Conservation (phyloP, 305 asterid species). For the Fraxinus xanthoxyloides region DNA sequence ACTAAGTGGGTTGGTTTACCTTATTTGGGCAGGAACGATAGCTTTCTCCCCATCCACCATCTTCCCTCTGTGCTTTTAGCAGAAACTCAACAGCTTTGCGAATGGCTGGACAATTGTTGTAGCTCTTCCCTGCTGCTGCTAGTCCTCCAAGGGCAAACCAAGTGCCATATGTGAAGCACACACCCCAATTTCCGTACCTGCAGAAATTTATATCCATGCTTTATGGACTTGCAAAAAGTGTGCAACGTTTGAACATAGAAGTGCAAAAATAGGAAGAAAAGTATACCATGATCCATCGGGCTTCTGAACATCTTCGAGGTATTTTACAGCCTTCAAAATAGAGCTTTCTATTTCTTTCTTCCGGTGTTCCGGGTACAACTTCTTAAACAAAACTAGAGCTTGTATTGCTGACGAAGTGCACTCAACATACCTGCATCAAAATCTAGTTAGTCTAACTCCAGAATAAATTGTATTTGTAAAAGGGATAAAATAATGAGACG, state of each 20-base stretch:
- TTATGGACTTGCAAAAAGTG: background rate
- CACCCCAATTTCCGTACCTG: constrained; percentile 95
- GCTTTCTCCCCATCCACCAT: constrained; percentile 99
- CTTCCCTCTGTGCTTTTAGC: constrained; percentile 51
- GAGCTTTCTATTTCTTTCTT: constrained; percentile 58
- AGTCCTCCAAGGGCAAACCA: constrained; percentile 96
- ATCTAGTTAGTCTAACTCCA: constrained; percentile 3
- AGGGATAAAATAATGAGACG: background rate
- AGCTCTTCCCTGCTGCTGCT: constrained; percentile 61
- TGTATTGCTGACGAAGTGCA: constrained; percentile 82
- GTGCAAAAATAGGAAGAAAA: background rate
- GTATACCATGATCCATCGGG: constrained; percentile 88
- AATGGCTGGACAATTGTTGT: constrained; percentile 53
- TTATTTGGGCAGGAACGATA: constrained; percentile 83
- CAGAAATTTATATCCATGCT: background rate
- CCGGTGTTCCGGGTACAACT: constrained; percentile 64
- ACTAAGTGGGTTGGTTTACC: constrained; percentile 33
- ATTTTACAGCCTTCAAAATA: constrained; percentile 50
- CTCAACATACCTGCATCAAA: constrained; percentile 60
- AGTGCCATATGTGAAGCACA: constrained; percentile 83
- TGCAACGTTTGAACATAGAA: background rate
- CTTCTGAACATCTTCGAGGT: constrained; percentile 62
- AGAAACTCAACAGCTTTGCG: constrained; percentile 70
- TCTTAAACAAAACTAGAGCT: constrained; percentile 65
- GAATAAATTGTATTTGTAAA: background rate